Evolutionary conservation across 108 stramenopile species (phyloP).

Genomic region (Cyclostephanos invisitatus): DNA sequence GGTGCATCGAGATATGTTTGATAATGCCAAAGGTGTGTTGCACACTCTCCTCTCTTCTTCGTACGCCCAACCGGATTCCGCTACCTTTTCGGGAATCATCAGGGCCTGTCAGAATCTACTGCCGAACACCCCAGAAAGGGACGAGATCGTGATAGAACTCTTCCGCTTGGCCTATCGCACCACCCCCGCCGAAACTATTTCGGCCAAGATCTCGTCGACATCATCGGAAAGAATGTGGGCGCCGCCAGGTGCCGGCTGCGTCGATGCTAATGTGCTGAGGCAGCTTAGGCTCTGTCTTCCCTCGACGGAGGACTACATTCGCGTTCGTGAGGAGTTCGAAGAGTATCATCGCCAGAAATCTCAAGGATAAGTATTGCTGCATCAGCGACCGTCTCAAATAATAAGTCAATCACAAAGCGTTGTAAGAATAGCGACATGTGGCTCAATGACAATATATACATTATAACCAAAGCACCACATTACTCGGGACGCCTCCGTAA

Average conservation of each 20-base stretch:
- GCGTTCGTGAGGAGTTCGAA: slow-evolving; percentile 45
- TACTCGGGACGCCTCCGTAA: slow-evolving; percentile 61
- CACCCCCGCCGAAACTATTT: slow-evolving; percentile 14
- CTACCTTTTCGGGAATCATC: slow-evolving; percentile 41
- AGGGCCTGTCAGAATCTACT: slow-evolving; percentile 34
- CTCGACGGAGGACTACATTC: slow-evolving; percentile 40
- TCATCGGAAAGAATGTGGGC: slow-evolving; percentile 14
- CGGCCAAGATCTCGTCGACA: slow-evolving; percentile 12
- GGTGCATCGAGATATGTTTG: slow-evolving; percentile 20
- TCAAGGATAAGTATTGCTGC: too few species aligned
- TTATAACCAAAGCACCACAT: slow-evolving; percentile 66
- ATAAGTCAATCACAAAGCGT: background rate
- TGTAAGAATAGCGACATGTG: too few species aligned
- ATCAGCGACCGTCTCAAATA: background rate
- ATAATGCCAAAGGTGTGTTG: slow-evolving; percentile 26
- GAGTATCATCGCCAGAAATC: slow-evolving; percentile 28
- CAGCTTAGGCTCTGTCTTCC: slow-evolving; percentile 39
- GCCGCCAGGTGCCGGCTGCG: slow-evolving; percentile 39
- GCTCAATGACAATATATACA: background rate
- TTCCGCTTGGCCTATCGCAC: slow-evolving; percentile 36
- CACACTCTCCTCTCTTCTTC: slow-evolving; percentile 29
- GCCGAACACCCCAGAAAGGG: slow-evolving; percentile 40
- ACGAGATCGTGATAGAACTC: slow-evolving; percentile 32
- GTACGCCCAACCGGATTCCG: slow-evolving; percentile 31
- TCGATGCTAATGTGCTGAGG: slow-evolving; percentile 40